Percentiles rank a stretch among this genome's conserved stretches.
Conservation (phyloP, 2,329 filamentous ascomycete species). For the Penicillium sp. region DNA sequence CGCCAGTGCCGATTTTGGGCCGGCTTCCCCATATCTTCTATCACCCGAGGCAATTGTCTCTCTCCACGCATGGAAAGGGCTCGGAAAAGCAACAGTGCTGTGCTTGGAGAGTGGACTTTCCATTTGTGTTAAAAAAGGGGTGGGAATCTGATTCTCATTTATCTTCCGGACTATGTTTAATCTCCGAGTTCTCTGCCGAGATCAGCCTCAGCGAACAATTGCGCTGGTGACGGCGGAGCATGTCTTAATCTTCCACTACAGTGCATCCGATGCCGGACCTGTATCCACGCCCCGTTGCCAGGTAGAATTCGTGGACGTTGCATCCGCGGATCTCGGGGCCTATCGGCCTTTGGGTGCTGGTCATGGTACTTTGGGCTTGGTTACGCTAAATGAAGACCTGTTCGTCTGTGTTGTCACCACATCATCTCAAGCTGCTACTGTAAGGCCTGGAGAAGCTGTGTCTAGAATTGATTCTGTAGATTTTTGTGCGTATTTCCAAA, state of each 20-base stretch:
- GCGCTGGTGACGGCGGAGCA: constrained; percentile 78
- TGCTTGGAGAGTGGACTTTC: constrained; percentile 4
- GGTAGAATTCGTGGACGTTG: constrained; percentile 75
- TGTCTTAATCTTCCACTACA: constrained; percentile 82
- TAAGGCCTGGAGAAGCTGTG: constrained; percentile 84
- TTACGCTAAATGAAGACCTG: constrained; percentile 78
- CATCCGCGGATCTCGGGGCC: constrained; percentile 67
- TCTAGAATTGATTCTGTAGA: constrained; percentile 84
- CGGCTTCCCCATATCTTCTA: not conserved
- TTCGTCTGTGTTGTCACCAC: constrained; percentile 88
- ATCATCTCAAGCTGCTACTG: constrained; percentile 73
- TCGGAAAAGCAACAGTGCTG: not conserved
- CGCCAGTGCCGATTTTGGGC: not conserved
- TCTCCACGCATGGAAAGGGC: not conserved
- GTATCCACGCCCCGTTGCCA: constrained; percentile 66
- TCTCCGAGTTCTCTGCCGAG: constrained; percentile 79
- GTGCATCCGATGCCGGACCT: constrained; percentile 59
- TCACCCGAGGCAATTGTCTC: not conserved
- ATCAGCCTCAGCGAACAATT: constrained; percentile 83
- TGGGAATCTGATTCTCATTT: not conserved
- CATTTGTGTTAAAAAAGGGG: not conserved
- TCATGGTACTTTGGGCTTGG: constrained; percentile 83
- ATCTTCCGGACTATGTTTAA: constrained; percentile 47
- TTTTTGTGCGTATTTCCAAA: constrained; percentile 57
- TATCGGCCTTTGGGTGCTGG: constrained; percentile 78